phyloP scores from a whole-genome alignment of 192 early-diverging fungal species.

The Lobosporangium transversale region DNA sequence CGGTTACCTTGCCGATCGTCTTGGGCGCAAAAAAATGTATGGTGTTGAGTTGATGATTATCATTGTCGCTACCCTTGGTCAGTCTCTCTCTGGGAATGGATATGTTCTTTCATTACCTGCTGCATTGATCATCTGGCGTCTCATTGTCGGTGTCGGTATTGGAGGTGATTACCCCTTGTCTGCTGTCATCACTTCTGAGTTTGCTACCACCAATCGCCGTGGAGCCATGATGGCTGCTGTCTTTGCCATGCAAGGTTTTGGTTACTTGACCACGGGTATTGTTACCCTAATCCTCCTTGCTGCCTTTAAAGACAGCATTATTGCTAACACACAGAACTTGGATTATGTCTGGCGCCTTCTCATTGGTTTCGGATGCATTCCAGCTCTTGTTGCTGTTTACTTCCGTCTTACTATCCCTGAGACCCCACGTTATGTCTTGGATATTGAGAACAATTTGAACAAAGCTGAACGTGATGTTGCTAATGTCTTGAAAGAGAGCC shows the following conservation, averaged over 20 bases:
- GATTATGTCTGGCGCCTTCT: constrained; percentile 95
- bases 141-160: constrained; percentile 92
- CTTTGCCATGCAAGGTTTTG: constrained; percentile 95
- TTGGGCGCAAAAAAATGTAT: constrained; percentile 88
- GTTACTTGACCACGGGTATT: constrained; percentile 83
- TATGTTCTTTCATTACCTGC: constrained; percentile 75
- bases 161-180: constrained; percentile 97
- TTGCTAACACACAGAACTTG: constrained; percentile 69
- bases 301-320: constrained; percentile 78
- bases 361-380: constrained; percentile 85
- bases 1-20: constrained; percentile 85
- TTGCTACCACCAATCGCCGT: constrained; percentile 79
- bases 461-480: constrained; percentile 45
- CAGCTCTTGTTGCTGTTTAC: constrained; percentile 86
- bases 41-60: constrained; percentile 91
- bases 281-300: constrained; percentile 79
- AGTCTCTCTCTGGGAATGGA: constrained; percentile 76
- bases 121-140: constrained; percentile 88
- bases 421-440: constrained; percentile 81
- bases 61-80: constrained; percentile 85
- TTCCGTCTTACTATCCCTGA: constrained; percentile 92
- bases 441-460: constrained; percentile 49
- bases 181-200: constrained; percentile 93
- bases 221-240: constrained; percentile 84
- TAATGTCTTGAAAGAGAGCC: constrained; percentile 38